phyloP scores from a whole-genome alignment of 768 basidiomycete genomes.

The Rhizopogon roseolus region DNA sequence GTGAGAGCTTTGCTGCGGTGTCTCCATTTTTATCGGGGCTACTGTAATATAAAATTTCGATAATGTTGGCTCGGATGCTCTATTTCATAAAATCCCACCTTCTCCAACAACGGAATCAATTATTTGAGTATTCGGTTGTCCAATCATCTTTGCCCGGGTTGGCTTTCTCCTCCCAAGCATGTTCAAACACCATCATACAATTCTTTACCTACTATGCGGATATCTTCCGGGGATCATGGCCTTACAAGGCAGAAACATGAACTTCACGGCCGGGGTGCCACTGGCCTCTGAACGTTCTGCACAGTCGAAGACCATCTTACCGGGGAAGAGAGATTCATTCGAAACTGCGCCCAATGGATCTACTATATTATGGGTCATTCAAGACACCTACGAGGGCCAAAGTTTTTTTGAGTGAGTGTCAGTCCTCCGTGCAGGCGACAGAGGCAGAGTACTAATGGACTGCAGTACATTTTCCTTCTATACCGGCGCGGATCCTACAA shows the following conservation, averaged over 20 bases:
- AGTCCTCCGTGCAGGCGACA: too few relatives aligned
- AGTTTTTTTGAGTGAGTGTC: constrained; percentile 65
- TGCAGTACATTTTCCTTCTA: constrained; percentile 54
- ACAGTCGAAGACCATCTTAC: neutral
- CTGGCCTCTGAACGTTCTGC: neutral
- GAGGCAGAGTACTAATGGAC: neutral
- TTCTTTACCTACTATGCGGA: constrained; percentile 6
- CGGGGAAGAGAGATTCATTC: constrained; percentile 16
- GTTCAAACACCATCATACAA: neutral
- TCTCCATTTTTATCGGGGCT: neutral
- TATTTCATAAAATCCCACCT: too few relatives aligned
- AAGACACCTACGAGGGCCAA: constrained; percentile 62
- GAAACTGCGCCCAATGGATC: constrained; percentile 41
- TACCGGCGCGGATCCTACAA: constrained; percentile 58
- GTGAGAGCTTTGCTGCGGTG: neutral
- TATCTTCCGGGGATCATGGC: constrained; percentile 9
- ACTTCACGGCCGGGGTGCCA: neutral
- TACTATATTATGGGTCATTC: constrained; percentile 57
- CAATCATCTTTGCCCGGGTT: neutral
- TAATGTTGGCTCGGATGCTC: too few relatives aligned
- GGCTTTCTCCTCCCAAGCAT: neutral
- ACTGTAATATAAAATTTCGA: neutral
- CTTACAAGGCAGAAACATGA: neutral
- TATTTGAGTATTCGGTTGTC: too few relatives aligned
- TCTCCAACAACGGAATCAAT: too few relatives aligned